phyloP scores from a whole-genome alignment of 2,329 filamentous ascomycete genomes.

The Talaromyces sp. region DNA sequence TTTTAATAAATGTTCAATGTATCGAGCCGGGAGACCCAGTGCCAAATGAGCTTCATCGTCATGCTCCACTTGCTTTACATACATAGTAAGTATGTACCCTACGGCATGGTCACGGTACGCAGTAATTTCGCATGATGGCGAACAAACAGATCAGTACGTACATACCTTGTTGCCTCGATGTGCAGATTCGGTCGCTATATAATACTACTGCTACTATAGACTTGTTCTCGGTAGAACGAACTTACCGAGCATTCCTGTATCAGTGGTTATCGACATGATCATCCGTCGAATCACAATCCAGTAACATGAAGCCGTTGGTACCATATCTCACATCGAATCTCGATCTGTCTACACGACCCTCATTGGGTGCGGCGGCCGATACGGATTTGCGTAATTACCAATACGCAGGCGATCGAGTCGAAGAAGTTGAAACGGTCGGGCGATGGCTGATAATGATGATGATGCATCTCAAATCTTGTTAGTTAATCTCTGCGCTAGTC shows the following conservation, averaged over 20 bases:
- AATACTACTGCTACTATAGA: background rate
- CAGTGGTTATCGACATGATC: background rate
- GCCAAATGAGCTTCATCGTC: background rate
- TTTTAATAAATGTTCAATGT: background rate
- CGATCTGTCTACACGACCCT: background rate
- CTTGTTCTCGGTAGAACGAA: background rate
- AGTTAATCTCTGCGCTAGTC: background rate
- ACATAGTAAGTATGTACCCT: background rate
- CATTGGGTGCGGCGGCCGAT: background rate
- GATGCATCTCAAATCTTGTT: conserved; percentile 14
- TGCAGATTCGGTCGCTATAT: background rate
- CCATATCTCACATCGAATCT: conserved; percentile 3
- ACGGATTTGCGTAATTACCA: background rate
- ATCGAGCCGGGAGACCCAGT: background rate
- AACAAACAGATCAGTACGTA: background rate
- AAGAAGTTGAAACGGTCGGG: background rate
- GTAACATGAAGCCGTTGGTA: background rate
- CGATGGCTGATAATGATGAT: background rate
- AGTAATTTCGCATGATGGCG: background rate
- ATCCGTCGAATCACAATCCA: background rate
- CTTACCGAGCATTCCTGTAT: background rate
- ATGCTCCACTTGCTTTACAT: background rate
- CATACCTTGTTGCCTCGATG: background rate
- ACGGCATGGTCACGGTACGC: background rate
- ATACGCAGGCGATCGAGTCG: background rate